Conservation (phyloP, 768 basidiomycete species). For the Baorangia bicolor region DNA sequence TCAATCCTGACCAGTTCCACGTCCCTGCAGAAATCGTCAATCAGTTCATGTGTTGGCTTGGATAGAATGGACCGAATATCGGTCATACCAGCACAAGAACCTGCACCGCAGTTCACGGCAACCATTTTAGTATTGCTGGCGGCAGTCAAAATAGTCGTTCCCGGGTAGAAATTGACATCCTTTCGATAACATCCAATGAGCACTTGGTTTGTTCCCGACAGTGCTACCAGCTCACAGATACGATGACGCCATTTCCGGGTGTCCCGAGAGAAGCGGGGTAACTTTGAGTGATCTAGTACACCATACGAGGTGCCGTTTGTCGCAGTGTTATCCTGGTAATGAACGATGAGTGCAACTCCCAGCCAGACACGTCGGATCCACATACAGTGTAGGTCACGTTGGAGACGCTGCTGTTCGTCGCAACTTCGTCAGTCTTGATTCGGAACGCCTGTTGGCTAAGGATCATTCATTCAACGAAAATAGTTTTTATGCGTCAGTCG, state of each 20-base stretch:
- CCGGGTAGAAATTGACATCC: conserved; percentile 49
- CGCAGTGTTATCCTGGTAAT: conserved; percentile 47
- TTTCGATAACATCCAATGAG: conserved; percentile 16
- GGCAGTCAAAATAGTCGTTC: conserved; percentile 44
- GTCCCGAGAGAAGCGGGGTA: conserved; percentile 55
- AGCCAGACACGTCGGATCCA: no score
- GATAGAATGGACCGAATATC: background rate
- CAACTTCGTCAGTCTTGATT: no score
- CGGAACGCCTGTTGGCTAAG: no score
- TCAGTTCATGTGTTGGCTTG: background rate
- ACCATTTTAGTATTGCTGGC: conserved; percentile 44
- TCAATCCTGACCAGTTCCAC: conserved; percentile 54
- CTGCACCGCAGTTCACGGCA: conserved; percentile 57
- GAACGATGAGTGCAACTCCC: no score
- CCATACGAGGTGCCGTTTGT: conserved; percentile 50
- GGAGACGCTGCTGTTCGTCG: no score
- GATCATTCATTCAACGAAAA: no score
- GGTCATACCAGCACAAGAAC: conserved; percentile 45
- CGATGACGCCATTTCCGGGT: conserved; percentile 51
- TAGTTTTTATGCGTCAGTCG: no score
- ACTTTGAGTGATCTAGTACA: conserved; percentile 60
- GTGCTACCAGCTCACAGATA: conserved; percentile 45
- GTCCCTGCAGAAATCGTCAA: background rate
- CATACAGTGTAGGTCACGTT: no score
- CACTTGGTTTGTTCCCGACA: background rate